Evolutionary conservation across 2,329 filamentous ascomycete genomes (phyloP).

Genomic region (Ascochyta lentis): DNA sequence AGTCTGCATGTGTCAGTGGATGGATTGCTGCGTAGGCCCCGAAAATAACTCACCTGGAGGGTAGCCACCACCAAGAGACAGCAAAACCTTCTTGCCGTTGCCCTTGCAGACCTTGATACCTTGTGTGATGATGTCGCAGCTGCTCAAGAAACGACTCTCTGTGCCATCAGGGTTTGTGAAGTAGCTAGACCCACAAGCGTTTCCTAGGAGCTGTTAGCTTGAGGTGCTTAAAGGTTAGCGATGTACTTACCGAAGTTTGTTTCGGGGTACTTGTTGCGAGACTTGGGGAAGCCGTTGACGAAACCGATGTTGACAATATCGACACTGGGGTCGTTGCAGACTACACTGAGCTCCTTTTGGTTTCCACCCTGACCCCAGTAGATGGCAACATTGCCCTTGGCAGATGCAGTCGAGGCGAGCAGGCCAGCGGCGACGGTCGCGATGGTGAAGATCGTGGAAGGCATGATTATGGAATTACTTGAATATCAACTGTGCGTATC

Average conservation of each 20-base stretch:
- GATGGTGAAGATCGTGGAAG: slow-evolving; percentile 34
- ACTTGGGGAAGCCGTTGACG: slow-evolving; percentile 61
- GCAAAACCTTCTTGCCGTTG: slow-evolving; percentile 47
- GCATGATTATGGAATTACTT: slow-evolving; percentile 48
- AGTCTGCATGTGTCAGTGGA: slow-evolving; percentile 41
- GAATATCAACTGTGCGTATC: slow-evolving; percentile 33
- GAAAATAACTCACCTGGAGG: neutral
- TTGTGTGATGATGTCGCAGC: slow-evolving; percentile 52
- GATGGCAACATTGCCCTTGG: slow-evolving; percentile 58
- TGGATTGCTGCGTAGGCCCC: neutral
- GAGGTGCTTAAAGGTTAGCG: neutral
- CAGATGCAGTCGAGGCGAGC: slow-evolving; percentile 45
- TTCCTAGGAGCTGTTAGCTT: slow-evolving; percentile 26
- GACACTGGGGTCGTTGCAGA: slow-evolving; percentile 59
- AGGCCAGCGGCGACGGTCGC: slow-evolving; percentile 47
- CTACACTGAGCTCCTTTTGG: slow-evolving; percentile 57
- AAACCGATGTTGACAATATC: slow-evolving; percentile 66
- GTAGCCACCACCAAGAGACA: slow-evolving; percentile 57
- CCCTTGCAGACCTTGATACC: slow-evolving; percentile 43
- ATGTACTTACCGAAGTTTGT: slow-evolving; percentile 60
- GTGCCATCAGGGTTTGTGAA: slow-evolving; percentile 42
- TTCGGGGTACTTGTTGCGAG: slow-evolving; percentile 56
- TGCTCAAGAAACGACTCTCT: slow-evolving; percentile 51
- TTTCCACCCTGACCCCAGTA: slow-evolving; percentile 63
- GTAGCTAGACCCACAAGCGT: slow-evolving; percentile 55